Conservation (phyloP, 495 filamentous ascomycete genomes). For the Lophiotrema nucula region DNA sequence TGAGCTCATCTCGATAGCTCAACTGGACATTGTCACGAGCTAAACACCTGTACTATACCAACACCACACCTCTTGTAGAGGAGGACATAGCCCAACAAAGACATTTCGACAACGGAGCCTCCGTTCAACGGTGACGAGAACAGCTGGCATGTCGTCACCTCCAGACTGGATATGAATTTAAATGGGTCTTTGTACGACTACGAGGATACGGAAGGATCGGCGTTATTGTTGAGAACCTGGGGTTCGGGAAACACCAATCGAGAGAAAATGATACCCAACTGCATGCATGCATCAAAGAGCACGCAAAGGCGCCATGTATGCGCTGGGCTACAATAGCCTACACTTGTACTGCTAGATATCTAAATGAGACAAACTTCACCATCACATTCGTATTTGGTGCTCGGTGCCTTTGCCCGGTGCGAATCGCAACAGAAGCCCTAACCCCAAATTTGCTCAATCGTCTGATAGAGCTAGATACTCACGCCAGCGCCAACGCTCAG, state of each 20-base stretch:
- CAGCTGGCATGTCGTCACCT: neutral
- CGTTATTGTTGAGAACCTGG: neutral
- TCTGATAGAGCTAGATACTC: no score
- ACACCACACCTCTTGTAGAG: neutral
- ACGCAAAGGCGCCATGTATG: no score
- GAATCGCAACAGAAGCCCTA: no score
- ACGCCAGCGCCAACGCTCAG: no score
- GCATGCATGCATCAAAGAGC: conserved; percentile 9
- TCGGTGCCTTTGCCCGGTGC: no score
- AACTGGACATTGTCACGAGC: neutral
- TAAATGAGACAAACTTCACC: no score
- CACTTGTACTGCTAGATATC: no score
- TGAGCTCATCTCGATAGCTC: neutral
- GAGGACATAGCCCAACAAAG: neutral
- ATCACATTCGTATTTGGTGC: no score
- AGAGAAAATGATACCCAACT: neutral
- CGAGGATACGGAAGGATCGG: no score
- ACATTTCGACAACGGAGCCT: neutral
- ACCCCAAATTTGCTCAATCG: no score
- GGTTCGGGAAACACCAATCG: neutral
- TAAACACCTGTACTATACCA: neutral
- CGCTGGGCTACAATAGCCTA: no score
- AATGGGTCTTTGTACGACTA: no score
- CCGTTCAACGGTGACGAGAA: neutral
- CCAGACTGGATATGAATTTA: neutral